phyloP scores from a whole-genome alignment of 352 stramenopile species.

The Thalassiosira sp. region DNA sequence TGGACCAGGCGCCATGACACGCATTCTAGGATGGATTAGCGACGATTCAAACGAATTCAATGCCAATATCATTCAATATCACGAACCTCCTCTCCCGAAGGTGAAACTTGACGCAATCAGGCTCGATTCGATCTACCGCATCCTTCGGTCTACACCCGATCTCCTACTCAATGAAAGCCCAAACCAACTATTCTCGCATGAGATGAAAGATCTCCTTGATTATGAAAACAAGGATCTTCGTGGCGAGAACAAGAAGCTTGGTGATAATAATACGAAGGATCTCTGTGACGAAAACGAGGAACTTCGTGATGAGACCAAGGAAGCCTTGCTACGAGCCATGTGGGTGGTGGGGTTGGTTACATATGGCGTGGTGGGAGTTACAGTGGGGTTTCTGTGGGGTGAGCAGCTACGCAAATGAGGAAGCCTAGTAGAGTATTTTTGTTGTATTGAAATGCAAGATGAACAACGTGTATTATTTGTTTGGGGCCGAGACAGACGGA shows the following conservation, averaged over 20 bases:
- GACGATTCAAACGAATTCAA: not conserved
- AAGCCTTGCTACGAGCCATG: too few relatives aligned
- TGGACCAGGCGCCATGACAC: not conserved
- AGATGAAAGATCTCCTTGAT: not conserved
- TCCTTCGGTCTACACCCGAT: not conserved
- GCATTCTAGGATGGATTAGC: not conserved
- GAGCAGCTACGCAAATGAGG: too few relatives aligned
- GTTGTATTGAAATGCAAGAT: too few relatives aligned
- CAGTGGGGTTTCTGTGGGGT: too few relatives aligned
- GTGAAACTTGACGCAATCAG: not conserved
- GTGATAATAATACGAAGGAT: not conserved
- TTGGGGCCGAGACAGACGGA: too few relatives aligned
- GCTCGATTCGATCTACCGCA: slow-evolving; percentile 17
- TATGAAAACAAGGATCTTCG: not conserved
- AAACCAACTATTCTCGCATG: too few relatives aligned
- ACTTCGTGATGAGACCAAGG: not conserved
- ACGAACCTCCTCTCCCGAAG: not conserved
- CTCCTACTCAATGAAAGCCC: not conserved
- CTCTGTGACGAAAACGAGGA: not conserved
- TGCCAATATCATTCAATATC: slow-evolving; percentile 1
- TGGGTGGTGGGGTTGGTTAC: too few relatives aligned
- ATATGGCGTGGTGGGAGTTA: too few relatives aligned
- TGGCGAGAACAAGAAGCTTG: not conserved
- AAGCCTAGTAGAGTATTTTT: too few relatives aligned
- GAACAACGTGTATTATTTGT: too few relatives aligned